Evolutionary conservation across 164 flowering plant genomes (phyloP).

Genomic region (Magnolia kwangsiensis): DNA sequence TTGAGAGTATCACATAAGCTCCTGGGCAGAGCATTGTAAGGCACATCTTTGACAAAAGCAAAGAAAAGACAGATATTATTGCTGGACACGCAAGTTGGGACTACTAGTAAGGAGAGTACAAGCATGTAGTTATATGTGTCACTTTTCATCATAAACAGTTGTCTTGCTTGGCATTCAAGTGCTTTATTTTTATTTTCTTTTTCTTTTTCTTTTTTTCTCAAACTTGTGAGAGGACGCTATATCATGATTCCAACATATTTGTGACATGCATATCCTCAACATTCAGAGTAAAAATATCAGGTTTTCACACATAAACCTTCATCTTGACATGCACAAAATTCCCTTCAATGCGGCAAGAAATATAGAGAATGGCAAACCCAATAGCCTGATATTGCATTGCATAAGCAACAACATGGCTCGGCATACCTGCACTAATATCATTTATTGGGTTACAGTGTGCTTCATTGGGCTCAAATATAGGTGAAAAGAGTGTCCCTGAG

Average conservation of each 20-base stretch:
- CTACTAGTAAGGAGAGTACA: no score
- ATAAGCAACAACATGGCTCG: background rate
- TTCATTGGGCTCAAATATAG: conserved; percentile 32
- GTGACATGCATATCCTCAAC: background rate
- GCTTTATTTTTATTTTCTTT: no score
- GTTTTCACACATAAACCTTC: background rate
- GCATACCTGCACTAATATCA: conserved; percentile 36
- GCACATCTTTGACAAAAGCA: no score
- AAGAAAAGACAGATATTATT: no score
- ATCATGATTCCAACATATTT: background rate
- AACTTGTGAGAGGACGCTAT: no score
- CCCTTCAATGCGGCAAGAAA: background rate
- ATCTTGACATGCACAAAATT: background rate
- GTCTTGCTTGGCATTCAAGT: no score
- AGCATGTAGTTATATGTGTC: no score
- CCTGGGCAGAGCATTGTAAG: no score
- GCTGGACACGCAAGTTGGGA: no score
- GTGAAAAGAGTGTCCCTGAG: conserved; percentile 56
- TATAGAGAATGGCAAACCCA: background rate
- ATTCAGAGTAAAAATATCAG: background rate
- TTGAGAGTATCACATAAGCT: no score
- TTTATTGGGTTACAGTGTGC: conserved; percentile 20
- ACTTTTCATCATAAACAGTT: no score
- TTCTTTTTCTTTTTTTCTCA: no score
- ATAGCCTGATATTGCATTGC: background rate